Conservation (phyloP, 257 asterid species). For the Thymus mandschuricus region DNA sequence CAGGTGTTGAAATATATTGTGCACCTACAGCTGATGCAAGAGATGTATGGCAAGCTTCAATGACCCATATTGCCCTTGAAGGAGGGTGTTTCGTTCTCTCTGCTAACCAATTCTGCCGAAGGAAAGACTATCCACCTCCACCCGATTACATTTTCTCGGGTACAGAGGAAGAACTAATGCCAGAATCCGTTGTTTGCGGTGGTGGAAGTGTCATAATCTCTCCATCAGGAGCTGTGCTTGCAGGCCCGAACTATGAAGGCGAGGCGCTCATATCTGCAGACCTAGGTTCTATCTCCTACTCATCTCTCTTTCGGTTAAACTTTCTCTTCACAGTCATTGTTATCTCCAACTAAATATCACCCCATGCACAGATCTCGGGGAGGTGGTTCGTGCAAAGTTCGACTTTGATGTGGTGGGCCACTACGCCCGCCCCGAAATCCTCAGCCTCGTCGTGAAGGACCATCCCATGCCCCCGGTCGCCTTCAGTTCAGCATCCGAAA, state of each 20-base stretch:
- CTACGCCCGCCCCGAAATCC: conserved; percentile 88
- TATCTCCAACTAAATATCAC: too few relatives aligned
- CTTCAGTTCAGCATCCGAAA: conserved; percentile 67
- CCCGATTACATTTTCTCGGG: conserved; percentile 76
- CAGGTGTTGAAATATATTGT: conserved; percentile 93
- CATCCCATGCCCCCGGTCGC: conserved; percentile 54
- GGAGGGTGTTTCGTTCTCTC: conserved; percentile 96
- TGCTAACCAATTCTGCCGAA: conserved; percentile 91
- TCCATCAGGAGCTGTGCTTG: conserved; percentile 85
- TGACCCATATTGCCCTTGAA: conserved; percentile 95
- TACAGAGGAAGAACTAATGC: conserved; percentile 72
- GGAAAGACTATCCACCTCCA: conserved; percentile 96
- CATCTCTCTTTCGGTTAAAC: not conserved
- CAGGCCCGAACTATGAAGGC: conserved; percentile 93
- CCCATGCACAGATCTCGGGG: conserved; percentile 74
- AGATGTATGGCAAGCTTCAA: conserved; percentile 93
- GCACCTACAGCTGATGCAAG: conserved; percentile 97
- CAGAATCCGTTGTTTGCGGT: conserved; percentile 89
- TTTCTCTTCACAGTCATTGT: not conserved
- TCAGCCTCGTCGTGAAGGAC: conserved; percentile 81
- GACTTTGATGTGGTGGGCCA: conserved; percentile 97
- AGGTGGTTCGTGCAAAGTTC: conserved; percentile 85
- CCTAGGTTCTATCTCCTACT: conserved; percentile 49
- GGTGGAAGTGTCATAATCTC: conserved; percentile 96
- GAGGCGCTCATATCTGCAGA: conserved; percentile 96